Evolutionary conservation across 768 basidiomycete species (phyloP), one percentile per base, ranked within the genome.

Genomic region (Mycena sanguinolenta): DNA sequence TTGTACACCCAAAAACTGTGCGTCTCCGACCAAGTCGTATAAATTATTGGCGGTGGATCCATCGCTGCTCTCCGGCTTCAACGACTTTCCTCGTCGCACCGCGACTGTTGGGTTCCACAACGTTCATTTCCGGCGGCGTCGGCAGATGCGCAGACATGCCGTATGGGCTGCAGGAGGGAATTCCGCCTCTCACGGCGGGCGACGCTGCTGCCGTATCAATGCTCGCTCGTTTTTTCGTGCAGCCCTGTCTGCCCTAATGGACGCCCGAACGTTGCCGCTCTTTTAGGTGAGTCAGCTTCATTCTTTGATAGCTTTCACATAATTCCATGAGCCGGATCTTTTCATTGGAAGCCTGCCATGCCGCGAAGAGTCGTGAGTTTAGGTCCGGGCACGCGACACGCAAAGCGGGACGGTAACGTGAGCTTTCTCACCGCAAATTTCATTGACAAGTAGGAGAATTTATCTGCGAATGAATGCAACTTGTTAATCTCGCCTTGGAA

Each of bases 281-380:
- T 36, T 66, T 58, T 3, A 73, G 65, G 27, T 46, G 68, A 38
- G 44, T 49, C n/a, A 70, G 46, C 58, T 73, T 73, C 65, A 70
- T 70, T 21, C 63, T 46, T 42, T 72, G 44, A 58, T 74, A 74
- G 9, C 32, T 65, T 28, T 75, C 75, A 25, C 73, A 71, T 16
- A 75, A 59, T 57, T 75, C 67, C 70, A 75, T 71, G 23, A 75
- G 70, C n/a, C 65, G 67, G 30, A 75, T 68, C 52, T 72, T 75
- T 42, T 75, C 75, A 36, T 71, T 73, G 23, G 75, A 75, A 39
- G 72, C 73, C 75, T 75, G 59, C 19, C 55, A 63, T 46, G 58
- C 62, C 36, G 38, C 55, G 55, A 50, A 25, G 23, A 46, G 38
- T 13, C 25, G 65, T 67, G 28, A 67, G 65, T 30, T 39, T 58